Base-by-base conservation (phyloP, 2,329 filamentous ascomycete species). In the Penicillium griseofulvum region DNA sequence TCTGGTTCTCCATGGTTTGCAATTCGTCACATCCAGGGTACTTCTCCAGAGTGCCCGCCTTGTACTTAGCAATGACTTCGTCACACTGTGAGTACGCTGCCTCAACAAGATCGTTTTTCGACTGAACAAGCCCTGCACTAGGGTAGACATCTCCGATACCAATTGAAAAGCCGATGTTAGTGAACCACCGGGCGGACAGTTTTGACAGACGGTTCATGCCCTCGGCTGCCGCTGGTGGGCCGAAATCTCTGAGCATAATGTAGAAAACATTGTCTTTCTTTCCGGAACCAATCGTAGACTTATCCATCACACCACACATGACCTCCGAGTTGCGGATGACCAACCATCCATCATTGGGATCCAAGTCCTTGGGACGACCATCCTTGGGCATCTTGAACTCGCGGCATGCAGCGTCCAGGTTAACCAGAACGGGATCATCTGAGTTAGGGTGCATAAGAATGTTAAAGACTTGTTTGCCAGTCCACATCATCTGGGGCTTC, bases 251-350 rank as follows among this genome's bases (percentile, higher is more conserved):
- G 65, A 97, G 84, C 69, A 99, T 93, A 54, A 97, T 89, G 68
- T 97, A 99, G 70, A 97, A 99, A 19, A 99, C 87, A 0, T 92
- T 97, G 71, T 96, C 93, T 71, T 99, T 99, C 79, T 97, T 97
- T 65, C 94, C 94, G 6, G 90, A 87, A 64, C 94, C 94, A n/a
- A 99, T 90, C 0, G 92, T 97, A 1, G 90, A 89, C 76, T 99
- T 99, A 78, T 99, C 94, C 91, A 97, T 97, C 56, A 88, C 84
- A 58, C 94, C 94, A 69, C 93, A 97, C 90, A 99, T 96, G 58
- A 97, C 87, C 71, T 97, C 92, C 0, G 93, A 97, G 70, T 99
- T 97, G 54, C 93, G 89, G 59, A 99, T 88, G 14, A 96, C 91
- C 10, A 99, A 80, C 83, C 90, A 97, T 8, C 88, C 87, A 71